Evolutionary conservation across 352 stramenopile genomes (phyloP).

Genomic region (Phytophthora pisi): DNA sequence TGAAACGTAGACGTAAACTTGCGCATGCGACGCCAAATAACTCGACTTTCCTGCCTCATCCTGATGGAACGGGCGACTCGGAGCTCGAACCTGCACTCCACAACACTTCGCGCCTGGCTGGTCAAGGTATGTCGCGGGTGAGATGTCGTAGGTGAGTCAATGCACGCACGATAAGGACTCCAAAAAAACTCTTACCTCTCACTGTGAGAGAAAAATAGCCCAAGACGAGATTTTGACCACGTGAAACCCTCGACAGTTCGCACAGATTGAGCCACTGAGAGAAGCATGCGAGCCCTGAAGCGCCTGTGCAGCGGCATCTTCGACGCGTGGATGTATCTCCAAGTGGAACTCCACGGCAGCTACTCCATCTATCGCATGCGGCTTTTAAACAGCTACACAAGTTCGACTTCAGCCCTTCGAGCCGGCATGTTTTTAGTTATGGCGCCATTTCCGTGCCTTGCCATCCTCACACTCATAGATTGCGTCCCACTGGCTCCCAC

Average conservation of each 20-base stretch:
- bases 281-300: constrained; percentile 7
- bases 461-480: constrained; percentile 31
- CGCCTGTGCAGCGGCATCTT: constrained; percentile 9
- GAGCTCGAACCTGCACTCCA: no score
- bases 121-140: no score
- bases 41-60: constrained; percentile 6
- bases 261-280: background rate
- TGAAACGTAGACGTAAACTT: constrained; percentile 21
- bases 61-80: no score
- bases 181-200: background rate
- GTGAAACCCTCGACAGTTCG: background rate
- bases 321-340: constrained; percentile 34
- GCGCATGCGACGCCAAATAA: constrained; percentile 7
- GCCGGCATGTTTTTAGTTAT: constrained; percentile 12
- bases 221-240: background rate
- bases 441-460: constrained; percentile 26
- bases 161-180: background rate
- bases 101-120: no score
- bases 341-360: constrained; percentile 48
- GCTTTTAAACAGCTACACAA: constrained; percentile 15
- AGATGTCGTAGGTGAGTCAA: background rate
- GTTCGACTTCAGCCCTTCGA: constrained; percentile 17
- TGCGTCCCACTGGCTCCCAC: constrained; percentile 22
- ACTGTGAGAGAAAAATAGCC: background rate
- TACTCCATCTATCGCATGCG: constrained; percentile 38